Conservation (phyloP, 441 rosid species). For the Erodium texanum region DNA sequence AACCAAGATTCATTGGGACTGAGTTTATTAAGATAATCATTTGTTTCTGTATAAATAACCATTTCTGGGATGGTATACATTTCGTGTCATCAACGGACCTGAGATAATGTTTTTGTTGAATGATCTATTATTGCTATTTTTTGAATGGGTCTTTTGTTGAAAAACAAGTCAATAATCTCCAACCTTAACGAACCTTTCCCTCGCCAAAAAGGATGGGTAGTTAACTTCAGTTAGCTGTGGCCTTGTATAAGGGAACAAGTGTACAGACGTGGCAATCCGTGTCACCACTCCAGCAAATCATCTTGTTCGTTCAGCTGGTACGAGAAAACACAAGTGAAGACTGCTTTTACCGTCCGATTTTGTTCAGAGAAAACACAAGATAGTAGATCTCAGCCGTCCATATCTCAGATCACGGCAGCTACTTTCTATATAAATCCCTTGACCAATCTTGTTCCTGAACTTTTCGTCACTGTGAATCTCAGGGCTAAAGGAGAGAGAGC, state of each 20-base stretch:
- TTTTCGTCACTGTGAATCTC: neutral
- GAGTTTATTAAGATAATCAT: too few relatives aligned
- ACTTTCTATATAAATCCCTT: neutral
- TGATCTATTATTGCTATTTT: too few relatives aligned
- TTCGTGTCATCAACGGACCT: too few relatives aligned
- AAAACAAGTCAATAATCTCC: too few relatives aligned
- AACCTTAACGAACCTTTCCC: neutral
- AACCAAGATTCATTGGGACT: too few relatives aligned
- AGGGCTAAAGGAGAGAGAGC: neutral
- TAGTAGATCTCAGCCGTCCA: constrained; percentile 4
- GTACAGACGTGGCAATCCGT: neutral
- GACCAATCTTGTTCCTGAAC: neutral
- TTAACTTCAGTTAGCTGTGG: too few relatives aligned
- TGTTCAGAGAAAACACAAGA: neutral
- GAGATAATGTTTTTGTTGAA: too few relatives aligned
- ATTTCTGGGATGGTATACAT: too few relatives aligned
- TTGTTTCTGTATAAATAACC: too few relatives aligned
- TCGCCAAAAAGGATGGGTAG: neutral
- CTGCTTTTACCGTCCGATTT: neutral
- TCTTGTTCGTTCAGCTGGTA: neutral
- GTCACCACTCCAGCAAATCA: neutral
- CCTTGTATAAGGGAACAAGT: too few relatives aligned
- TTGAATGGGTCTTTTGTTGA: too few relatives aligned
- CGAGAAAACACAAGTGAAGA: constrained; percentile 1
- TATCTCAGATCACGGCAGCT: neutral